Conservation (phyloP, 2,329 filamentous ascomycete species). For the Coniochaeta sp. region DNA sequence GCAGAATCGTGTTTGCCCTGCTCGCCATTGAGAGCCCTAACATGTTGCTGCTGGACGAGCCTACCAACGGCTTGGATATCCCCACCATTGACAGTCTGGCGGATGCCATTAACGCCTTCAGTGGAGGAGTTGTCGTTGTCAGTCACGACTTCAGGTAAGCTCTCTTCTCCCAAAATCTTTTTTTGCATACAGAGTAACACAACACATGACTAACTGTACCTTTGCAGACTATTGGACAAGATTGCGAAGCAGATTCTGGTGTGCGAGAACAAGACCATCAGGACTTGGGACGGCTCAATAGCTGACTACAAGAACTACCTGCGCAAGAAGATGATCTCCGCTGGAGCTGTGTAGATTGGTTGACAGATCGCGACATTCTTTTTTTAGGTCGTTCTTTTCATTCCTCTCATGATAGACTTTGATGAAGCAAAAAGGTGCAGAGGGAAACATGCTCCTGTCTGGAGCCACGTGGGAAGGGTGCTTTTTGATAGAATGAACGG, state of each 20-base stretch:
- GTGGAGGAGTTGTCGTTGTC: constrained; percentile 93
- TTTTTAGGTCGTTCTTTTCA: background rate
- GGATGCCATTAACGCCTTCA: constrained; percentile 94
- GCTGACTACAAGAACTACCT: constrained; percentile 97
- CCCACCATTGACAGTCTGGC: constrained; percentile 96
- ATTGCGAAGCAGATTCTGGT: constrained; percentile 99
- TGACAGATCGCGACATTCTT: too few species aligned
- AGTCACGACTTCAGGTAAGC: constrained; percentile 96
- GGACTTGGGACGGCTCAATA: constrained; percentile 81
- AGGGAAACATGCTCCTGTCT: background rate
- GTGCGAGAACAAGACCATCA: constrained; percentile 95
- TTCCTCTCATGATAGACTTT: constrained; percentile 4
- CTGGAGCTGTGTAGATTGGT: constrained; percentile 78
- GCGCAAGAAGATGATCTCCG: constrained; percentile 95
- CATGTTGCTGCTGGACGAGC: constrained; percentile 97
- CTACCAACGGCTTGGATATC: constrained; percentile 98
- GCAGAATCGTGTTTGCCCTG: constrained; percentile 94
- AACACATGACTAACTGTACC: constrained; percentile 11
- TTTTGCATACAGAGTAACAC: background rate
- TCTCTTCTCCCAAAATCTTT: background rate
- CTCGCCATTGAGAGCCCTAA: constrained; percentile 93
- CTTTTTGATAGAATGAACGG: background rate
- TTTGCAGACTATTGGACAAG: constrained; percentile 82
- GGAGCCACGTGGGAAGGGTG: background rate
- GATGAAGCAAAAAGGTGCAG: background rate